Conservation (phyloP, 257 asterid genomes). For the Lavandula angustifolia region DNA sequence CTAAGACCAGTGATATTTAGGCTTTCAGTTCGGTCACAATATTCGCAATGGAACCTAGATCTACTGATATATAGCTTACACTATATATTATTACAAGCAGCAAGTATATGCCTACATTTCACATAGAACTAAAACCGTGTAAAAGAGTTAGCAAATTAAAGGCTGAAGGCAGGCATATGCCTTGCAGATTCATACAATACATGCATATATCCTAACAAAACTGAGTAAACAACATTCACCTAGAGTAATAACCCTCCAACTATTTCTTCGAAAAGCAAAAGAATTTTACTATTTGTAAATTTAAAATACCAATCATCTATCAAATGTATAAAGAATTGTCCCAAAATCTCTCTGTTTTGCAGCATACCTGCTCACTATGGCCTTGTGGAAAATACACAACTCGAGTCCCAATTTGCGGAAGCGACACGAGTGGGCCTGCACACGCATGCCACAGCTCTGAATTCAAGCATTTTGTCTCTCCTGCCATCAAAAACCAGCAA, state of each 20-base stretch:
- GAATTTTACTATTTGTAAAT: slow-evolving; percentile 15
- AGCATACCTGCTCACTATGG: slow-evolving; percentile 77
- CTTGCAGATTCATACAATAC: slow-evolving; percentile 9
- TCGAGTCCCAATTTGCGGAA: slow-evolving; percentile 71
- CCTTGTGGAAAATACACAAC: slow-evolving; percentile 88
- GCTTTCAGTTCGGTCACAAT: not conserved
- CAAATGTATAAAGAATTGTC: slow-evolving; percentile 12
- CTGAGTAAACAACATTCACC: slow-evolving; percentile 12
- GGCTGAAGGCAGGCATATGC: not conserved
- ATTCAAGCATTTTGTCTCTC: slow-evolving; percentile 78
- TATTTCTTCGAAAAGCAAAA: not conserved
- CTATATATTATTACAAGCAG: slow-evolving; percentile 2
- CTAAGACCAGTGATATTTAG: not conserved
- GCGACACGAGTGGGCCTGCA: slow-evolving; percentile 81
- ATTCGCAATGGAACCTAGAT: not conserved
- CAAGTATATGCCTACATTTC: not conserved
- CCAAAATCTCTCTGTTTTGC: not conserved
- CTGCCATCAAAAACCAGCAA: slow-evolving; percentile 35
- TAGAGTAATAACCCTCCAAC: not conserved
- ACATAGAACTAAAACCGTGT: not conserved
- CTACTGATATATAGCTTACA: not conserved
- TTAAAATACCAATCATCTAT: slow-evolving; percentile 1
- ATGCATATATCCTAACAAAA: not conserved
- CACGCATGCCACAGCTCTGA: slow-evolving; percentile 93
- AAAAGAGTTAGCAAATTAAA: not conserved